These are phyloP conservation scores for Cercospora nicotianae DNA, from an alignment of 2,329 filamentous ascomycete genomes.

Conservation along the genomic window DNA sequence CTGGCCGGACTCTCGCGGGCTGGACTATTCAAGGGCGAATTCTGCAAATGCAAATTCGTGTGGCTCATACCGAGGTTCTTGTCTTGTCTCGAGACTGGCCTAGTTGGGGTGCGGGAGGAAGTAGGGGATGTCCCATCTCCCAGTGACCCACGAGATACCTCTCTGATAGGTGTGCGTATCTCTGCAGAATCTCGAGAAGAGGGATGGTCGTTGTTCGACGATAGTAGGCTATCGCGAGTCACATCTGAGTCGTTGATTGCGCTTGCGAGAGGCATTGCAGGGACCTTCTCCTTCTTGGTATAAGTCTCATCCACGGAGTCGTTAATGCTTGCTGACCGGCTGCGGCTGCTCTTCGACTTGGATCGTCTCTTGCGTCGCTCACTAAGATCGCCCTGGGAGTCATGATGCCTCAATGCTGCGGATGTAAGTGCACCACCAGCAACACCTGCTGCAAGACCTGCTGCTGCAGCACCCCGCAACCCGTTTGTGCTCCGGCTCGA, in stretches of 20 bases:
- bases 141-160: constrained; percentile 61
- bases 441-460: constrained; percentile 52
- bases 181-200: constrained; percentile 64
- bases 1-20: constrained; percentile 39
- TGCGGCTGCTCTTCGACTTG: constrained; percentile 53
- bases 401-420: constrained; percentile 63
- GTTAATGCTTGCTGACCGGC: constrained; percentile 52
- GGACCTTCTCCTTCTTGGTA: constrained; percentile 50
- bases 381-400: constrained; percentile 59
- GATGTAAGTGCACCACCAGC: constrained; percentile 61
- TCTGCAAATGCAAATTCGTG: constrained; percentile 47
- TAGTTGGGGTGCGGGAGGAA: constrained; percentile 61
- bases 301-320: constrained; percentile 56
- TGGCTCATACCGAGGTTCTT: constrained; percentile 61
- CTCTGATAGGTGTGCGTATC: constrained; percentile 57
- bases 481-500: constrained; percentile 53
- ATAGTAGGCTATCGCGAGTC: constrained; percentile 82
- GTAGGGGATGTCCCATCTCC: constrained; percentile 57
- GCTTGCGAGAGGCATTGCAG: constrained; percentile 86
- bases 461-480: constrained; percentile 55
- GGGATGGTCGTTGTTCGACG: constrained; percentile 73
- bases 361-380: constrained; percentile 50
- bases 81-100: constrained; percentile 55
- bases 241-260: constrained; percentile 83
- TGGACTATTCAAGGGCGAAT: constrained; percentile 38